Base-by-base conservation (phyloP, 768 basidiomycete genomes). In the Russula vinacea region DNA sequence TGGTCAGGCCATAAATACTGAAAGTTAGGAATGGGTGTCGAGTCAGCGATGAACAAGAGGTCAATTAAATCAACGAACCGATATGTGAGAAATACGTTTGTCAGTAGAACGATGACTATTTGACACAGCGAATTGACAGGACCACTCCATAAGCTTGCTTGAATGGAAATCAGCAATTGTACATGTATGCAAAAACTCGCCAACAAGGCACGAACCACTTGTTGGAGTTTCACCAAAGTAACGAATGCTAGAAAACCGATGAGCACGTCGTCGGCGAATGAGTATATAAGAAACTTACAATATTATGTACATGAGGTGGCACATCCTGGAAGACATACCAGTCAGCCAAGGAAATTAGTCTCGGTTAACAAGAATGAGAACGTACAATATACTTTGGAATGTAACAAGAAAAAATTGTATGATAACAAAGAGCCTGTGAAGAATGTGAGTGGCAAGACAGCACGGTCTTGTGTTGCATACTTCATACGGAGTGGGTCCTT, bases 41-140 rank as follows among this genome's bases (percentile, higher is more conserved):
- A 33, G 22, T 42, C 26, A 17, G 29, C n/a, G 13, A 58, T 33
- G 40, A 35, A 33, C 9, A 19, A 24, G 51, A 13, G 32, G 37
- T 39, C 16, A 49, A 60, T 19, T 1, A 7, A 49, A 60, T 19
- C 0, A 7, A 53, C 59, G 7, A 8, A 60, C 59, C 59, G 59
- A 13, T 5, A 1, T 32, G n/a, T 19, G 29, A 60, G 50, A 52
- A 29, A 40, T 10, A 6, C 7, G 50, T 60, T 60, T 8, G 59
- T 40, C n/a, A 35, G 6, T 10, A 60, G 2, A 16, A 60, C 53
- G 17, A 60, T 44, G 5, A 44, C 17, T 29, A 60, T 17, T 35
- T 60, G 59, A 44, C 39, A 33, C 16, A 60, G 6, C 14, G 59
- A 60, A 44, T 60, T 60, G 40, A 1, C 32, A 2, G 51, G 59